Evolutionary conservation across 2,329 filamentous ascomycete genomes (phyloP).

Genomic region (Herpotrichia juniperi): DNA sequence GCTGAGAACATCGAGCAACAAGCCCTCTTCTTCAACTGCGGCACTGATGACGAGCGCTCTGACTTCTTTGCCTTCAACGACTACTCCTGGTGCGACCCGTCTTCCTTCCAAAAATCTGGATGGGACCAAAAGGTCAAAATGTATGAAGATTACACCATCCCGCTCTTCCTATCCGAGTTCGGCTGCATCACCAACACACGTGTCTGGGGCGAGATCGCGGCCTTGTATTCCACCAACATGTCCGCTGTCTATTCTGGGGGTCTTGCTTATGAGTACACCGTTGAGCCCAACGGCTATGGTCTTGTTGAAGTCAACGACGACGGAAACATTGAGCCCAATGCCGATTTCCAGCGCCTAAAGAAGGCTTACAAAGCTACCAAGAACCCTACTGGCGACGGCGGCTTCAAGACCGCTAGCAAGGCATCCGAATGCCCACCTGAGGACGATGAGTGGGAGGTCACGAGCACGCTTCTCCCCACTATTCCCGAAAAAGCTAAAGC

Average conservation of each 20-base stretch:
- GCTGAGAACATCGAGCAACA: slow-evolving; percentile 83
- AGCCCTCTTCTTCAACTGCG: slow-evolving; percentile 93
- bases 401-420: slow-evolving; percentile 60
- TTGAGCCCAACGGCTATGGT: slow-evolving; percentile 70
- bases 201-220: slow-evolving; percentile 76
- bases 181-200: slow-evolving; percentile 85
- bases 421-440: slow-evolving; percentile 61
- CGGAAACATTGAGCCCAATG: slow-evolving; percentile 60
- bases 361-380: slow-evolving; percentile 56
- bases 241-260: slow-evolving; percentile 90
- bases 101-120: slow-evolving; percentile 71
- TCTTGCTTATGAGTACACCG: slow-evolving; percentile 91
- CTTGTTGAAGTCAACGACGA: slow-evolving; percentile 69
- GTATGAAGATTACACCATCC: slow-evolving; percentile 44
- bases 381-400: slow-evolving; percentile 62
- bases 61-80: slow-evolving; percentile 93
- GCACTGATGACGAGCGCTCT: slow-evolving; percentile 79
- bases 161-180: slow-evolving; percentile 89
- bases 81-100: slow-evolving; percentile 72
- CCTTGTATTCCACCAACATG: slow-evolving; percentile 85
- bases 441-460: slow-evolving; percentile 62
- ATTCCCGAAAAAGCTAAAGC: slow-evolving; percentile 62
- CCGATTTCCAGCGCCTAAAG: slow-evolving; percentile 68
- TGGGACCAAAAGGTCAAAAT: slow-evolving; percentile 65
- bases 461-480: slow-evolving; percentile 57